Evolutionary conservation across 352 stramenopile species (phyloP), one percentile per base, ranked within the genome.

Genomic region (Pythium insidiosum): DNA sequence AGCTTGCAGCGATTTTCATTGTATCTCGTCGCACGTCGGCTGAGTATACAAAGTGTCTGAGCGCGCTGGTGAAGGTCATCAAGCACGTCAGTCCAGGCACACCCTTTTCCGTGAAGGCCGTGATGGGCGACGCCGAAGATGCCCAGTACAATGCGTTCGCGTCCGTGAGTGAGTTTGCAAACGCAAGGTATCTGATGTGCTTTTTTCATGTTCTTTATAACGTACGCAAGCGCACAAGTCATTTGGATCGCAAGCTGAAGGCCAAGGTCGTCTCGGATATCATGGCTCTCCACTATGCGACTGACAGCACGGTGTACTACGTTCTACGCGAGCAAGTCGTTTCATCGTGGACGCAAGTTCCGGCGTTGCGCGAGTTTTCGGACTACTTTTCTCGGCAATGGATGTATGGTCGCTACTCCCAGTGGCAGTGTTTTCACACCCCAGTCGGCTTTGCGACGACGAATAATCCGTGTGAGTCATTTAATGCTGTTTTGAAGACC

Each of bases 71-170:
- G 16, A 20, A 16, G 21, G 24, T 35, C 3, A 20, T 28, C 23
- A 41, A 35, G n/a, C n/a, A n/a, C n/a, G 16, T 23, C 15, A 6
- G 21, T 28, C n/a, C 16, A 16, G 20, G 20, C 3, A 18, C 23
- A 6, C n/a, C 18, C 1, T 12, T 50, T 5, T 28, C 19, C 1
- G 12, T 47, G 2, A 15, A 37, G 3, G 21, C 12, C 12, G 25
- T 55, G 2, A 55, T 49, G 47, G 38, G 47, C n/a, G 40, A 55
- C 18, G 47, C 38, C n/a, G 47, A 55, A 22, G 38, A 55, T 12
- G 47, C 47, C 1, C 47, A 55, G 25, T 43, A 15, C 22, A 39
- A 28, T 9, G 38, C 38, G 1, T 38, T 54, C 5, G 28, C 36
- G 6, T 5, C 2, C 3, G 23, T 54, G 11, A 20, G 20, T 16